Evolutionary conservation across 2,329 filamentous ascomycete species (phyloP), one percentile per base, ranked within the genome.

Genomic region (Apiospora hydei): DNA sequence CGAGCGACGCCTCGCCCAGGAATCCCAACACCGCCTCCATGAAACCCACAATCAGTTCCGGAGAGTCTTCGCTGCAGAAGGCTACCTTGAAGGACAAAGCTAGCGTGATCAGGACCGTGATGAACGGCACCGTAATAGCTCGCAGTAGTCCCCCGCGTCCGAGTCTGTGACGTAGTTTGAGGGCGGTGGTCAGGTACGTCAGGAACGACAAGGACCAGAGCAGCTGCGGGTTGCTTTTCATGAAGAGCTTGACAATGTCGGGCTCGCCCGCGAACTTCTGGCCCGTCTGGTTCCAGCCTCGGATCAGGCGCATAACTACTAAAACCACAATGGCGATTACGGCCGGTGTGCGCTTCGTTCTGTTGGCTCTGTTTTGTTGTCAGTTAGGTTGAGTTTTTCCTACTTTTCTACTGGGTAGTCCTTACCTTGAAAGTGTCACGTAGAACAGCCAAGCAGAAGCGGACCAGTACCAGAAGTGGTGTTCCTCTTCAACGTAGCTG

Each of bases 401-500:
- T 18, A 4, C 21, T 6, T 71, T 18, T 18, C 4, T 21, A 6
- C 71, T 18, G 30, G 67, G 71, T 21, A 34, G 21, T 66, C 21
- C 70, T 72, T 74, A 83, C 78, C 84, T 82, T 75, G 85, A 87
- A 57, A 88, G 75, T 44, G 85, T 85, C 16, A 92, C 82, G 43
- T 86, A 84, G 1, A 85, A 82, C 44, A 93, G 79, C 93, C 93
- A 97, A 8, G 90, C 88, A 0, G 92, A 91, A 0, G 92, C 89
- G 1, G 90, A 83, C 95, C 96, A 98, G 83, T 99, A 98, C 96
- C 96, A 99, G 80, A 98, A 98, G 76, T 98, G 94, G 69, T 99
- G 96, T 81, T 99, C 96, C 83, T 99, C 96, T 82, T 99, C 96
- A 2, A 99, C 94, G 81, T 96, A 99, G 79, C 95, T 98, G 80